Evolutionary conservation across 768 basidiomycete species (phyloP).

Genomic region (Leccinellum albellum): DNA sequence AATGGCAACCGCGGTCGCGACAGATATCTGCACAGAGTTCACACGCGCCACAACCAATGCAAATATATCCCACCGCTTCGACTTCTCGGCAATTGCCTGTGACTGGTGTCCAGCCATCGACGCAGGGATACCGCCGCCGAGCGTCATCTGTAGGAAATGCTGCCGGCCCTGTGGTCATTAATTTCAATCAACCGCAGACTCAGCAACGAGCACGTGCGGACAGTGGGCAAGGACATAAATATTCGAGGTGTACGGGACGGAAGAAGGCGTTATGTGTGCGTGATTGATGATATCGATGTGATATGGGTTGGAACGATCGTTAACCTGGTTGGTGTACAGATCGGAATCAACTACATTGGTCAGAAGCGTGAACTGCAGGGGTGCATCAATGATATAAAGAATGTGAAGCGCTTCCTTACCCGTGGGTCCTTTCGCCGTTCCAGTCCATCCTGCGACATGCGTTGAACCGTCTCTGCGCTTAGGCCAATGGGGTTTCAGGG

Average conservation of each 20-base stretch:
- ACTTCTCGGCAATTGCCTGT: neutral
- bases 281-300: neutral
- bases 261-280: constrained; percentile 49
- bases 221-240: constrained; percentile 31
- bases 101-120: constrained; percentile 4
- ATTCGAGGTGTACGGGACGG: constrained; percentile 48
- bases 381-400: constrained; percentile 78
- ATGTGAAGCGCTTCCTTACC: constrained; percentile 65
- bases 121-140: constrained; percentile 18
- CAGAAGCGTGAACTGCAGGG: constrained; percentile 62
- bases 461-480: neutral
- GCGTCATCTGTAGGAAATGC: constrained; percentile 18
- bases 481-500: constrained; percentile 46
- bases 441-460: neutral
- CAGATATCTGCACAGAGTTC: constrained; percentile 7
- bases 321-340: constrained; percentile 35
- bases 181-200: constrained; percentile 3
- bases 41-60: neutral
- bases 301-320: neutral
- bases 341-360: constrained; percentile 77
- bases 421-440: constrained; percentile 34
- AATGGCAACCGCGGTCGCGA: constrained; percentile 8
- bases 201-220: constrained; percentile 1
- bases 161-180: neutral
- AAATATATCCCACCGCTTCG: constrained; percentile 1